These are phyloP conservation scores for Ogataea nitratoaversa DNA, from an alignment of 805 yeast genomes.

Conservation along the genomic window DNA sequence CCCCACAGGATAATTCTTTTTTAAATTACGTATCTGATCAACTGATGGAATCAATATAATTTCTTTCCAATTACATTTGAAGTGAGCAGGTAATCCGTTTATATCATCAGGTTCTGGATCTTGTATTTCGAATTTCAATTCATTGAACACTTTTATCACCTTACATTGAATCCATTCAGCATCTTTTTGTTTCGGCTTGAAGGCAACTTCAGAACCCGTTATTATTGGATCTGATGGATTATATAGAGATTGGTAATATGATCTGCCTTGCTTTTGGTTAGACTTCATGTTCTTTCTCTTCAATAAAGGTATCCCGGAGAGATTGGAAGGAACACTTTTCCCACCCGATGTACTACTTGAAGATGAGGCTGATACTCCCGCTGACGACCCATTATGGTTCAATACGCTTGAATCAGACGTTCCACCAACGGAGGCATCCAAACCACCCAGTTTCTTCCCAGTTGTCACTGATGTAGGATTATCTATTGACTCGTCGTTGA, in stretches of 20 bases:
- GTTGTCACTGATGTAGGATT: not conserved
- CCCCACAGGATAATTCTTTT: slow-evolving; percentile 62
- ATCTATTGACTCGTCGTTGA: slow-evolving; percentile 4
- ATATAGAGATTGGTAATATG: slow-evolving; percentile 45
- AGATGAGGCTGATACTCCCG: not conserved
- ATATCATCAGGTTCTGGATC: slow-evolving; percentile 98
- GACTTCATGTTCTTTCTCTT: slow-evolving; percentile 9
- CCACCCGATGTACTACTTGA: slow-evolving; percentile 1
- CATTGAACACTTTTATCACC: slow-evolving; percentile 56
- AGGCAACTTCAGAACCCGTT: slow-evolving; percentile 84
- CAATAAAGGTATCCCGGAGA: not conserved
- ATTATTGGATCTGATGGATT: slow-evolving; percentile 55
- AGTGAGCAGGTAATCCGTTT: slow-evolving; percentile 72
- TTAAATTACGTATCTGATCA: slow-evolving; percentile 27
- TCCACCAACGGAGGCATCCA: not conserved
- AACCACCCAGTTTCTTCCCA: not conserved
- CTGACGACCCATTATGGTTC: too few relatives aligned
- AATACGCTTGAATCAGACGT: too few relatives aligned
- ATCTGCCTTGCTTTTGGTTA: slow-evolving; percentile 16
- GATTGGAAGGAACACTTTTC: too few relatives aligned
- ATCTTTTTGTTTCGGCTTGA: slow-evolving; percentile 65
- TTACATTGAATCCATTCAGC: slow-evolving; percentile 96
- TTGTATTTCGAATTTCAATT: slow-evolving; percentile 71
- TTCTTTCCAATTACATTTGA: slow-evolving; percentile 79
- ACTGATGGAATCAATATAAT: slow-evolving; percentile 63